Evolutionary conservation across 306 rosid species (phyloP), one percentile per base, ranked within the genome.

Genomic region (Citrullus amarus): DNA sequence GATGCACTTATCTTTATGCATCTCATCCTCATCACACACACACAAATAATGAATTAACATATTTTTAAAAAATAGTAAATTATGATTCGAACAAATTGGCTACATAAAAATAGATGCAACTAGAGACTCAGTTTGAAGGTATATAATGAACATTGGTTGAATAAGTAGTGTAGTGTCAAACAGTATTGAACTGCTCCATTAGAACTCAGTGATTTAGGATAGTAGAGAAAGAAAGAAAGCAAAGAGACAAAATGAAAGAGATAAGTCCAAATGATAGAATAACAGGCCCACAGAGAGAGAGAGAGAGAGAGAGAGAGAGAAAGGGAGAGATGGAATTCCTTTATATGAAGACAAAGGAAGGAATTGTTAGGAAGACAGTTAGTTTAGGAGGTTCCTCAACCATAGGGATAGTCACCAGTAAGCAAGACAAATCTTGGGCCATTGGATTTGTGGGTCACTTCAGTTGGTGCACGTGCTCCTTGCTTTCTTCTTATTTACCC

Each of bases 401-500:
- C 66, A 66, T 76, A 18, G 75, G 87, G 79, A 55, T 61, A 20
- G 55, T 50, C 50, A 51, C 17, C 69, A 85, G 79, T 89, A 34
- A 88, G 67, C 44, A 84, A 84, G 88, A 83, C 44, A 36, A 59
- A 81, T 85, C 50, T 53, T 3, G 3, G 0, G 69, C 93, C 97
- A 80, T 92, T 87, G 83, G 93, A 89, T 93, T 68, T 62, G 28
- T 30, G 30, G 83, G 82, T 51, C 79, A 84, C 81, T 89, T 81
- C 66, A 84, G 84, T 91, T 87, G 82, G 88, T 90, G 89, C 98
- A 93, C 97, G 97, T 93, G 98, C 90, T 87, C 69, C 86, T 70
- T 71, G 48, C 79, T 80, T 69, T 48, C 56, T 81, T 76, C 66
- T 78, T 86, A 38, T 20, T 63, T 74, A 62, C 54, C 85, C 41